Percentiles rank a stretch among this genome's conserved stretches.
Evolutionary conservation across 1,139 yeast species (phyloP).

Genomic region (Lodderomyces pseudojiufengensis): DNA sequence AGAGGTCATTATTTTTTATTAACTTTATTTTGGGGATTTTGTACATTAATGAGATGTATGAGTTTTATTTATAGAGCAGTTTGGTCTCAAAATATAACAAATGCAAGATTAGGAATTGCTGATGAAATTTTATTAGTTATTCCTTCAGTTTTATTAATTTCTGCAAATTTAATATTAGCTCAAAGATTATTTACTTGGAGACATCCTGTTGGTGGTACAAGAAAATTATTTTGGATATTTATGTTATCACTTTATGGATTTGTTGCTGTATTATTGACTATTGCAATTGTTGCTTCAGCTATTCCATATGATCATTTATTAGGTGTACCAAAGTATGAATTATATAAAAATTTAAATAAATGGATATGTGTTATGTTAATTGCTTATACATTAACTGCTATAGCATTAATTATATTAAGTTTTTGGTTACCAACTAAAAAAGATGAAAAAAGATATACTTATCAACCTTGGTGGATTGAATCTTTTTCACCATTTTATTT

Average conservation of each 20-base stretch:
- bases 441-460: conserved; percentile 52
- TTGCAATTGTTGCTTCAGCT: conserved; percentile 33
- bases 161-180: conserved; percentile 38
- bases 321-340: conserved; percentile 11
- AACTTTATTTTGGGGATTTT: conserved; percentile 29
- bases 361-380: conserved; percentile 49
- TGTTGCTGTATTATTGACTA: conserved; percentile 27
- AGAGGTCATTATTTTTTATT: conserved; percentile 36
- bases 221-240: conserved; percentile 31
- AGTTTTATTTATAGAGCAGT: conserved; percentile 29
- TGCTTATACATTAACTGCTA: conserved; percentile 54
- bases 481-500: conserved; percentile 55
- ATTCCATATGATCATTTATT: conserved; percentile 34
- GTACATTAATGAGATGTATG: conserved; percentile 23
- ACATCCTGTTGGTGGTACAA: conserved; percentile 45
- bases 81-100: conserved; percentile 28
- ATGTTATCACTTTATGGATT: conserved; percentile 31
- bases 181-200: conserved; percentile 46
- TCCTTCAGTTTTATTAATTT: conserved; percentile 31
- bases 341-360: conserved; percentile 6
- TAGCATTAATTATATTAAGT: conserved; percentile 47
- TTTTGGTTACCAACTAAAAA: conserved; percentile 52
- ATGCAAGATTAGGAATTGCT: conserved; percentile 27
- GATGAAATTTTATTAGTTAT: conserved; percentile 32
- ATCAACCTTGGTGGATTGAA: conserved; percentile 80